Evolutionary conservation across 345 rosid species (phyloP).

Genomic region (Brassica nigra): DNA sequence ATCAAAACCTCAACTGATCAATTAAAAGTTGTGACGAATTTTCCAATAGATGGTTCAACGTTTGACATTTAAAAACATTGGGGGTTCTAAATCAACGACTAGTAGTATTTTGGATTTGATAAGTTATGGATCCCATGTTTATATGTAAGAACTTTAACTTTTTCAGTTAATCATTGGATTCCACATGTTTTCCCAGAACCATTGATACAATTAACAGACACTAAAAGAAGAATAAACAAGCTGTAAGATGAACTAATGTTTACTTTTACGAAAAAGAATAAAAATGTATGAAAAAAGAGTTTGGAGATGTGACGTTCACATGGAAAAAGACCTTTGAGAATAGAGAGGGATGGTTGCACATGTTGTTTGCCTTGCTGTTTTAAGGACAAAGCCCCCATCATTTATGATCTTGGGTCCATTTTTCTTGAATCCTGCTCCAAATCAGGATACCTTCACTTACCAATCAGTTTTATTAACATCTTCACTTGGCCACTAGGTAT

Average conservation of each 20-base stretch:
- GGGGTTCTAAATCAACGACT: not conserved
- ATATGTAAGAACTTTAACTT: not conserved
- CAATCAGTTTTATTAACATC: constrained; percentile 14
- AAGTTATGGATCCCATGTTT: constrained; percentile 4
- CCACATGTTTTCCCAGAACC: not conserved
- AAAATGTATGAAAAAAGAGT: constrained; percentile 5
- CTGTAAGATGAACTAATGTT: constrained; percentile 23
- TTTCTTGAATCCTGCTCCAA: constrained; percentile 34
- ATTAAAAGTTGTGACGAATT: not conserved
- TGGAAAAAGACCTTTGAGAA: constrained; percentile 30
- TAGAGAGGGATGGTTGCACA: constrained; percentile 42
- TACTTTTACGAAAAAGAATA: constrained; percentile 13
- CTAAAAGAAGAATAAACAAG: constrained; percentile 20
- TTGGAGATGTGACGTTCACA: constrained; percentile 41
- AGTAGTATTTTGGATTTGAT: not conserved
- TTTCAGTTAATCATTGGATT: constrained; percentile 7
- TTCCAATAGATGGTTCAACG: not conserved
- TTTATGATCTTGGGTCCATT: constrained; percentile 37
- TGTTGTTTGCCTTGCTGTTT: constrained; percentile 39
- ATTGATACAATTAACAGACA: not conserved
- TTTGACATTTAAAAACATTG: not conserved
- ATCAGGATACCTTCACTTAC: constrained; percentile 34
- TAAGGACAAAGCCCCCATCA: constrained; percentile 33
- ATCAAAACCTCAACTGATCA: not conserved
- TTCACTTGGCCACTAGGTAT: constrained; percentile 22